phyloP scores from a whole-genome alignment of 371 early-diverging fungal genomes.

The Zopfochytrium polystomum region DNA sequence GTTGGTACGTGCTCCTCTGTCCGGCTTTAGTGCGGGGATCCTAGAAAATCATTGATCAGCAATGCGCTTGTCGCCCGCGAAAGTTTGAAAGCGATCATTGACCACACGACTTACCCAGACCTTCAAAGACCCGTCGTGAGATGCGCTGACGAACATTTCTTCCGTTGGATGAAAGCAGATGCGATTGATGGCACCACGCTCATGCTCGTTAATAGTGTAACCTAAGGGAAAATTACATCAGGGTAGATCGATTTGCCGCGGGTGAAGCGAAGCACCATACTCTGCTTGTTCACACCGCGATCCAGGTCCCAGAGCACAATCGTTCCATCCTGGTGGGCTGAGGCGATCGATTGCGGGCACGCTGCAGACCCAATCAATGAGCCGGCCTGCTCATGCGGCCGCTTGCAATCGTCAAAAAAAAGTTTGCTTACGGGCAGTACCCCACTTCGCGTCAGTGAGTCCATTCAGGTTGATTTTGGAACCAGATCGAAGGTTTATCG shows the following conservation, averaged over 20 bases:
- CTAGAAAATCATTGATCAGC: too few species aligned
- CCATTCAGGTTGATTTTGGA: conserved; percentile 58
- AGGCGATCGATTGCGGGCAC: conserved; percentile 62
- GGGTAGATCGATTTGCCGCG: not conserved
- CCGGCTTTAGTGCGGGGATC: conserved; percentile 65
- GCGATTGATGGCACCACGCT: conserved; percentile 75
- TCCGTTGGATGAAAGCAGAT: conserved; percentile 73
- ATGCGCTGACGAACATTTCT: conserved; percentile 71
- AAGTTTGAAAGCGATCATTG: not conserved
- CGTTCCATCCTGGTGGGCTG: conserved; percentile 74
- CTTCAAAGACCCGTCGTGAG: conserved; percentile 77
- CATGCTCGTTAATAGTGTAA: conserved; percentile 71
- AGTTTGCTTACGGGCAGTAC: conserved; percentile 51
- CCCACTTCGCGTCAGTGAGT: conserved; percentile 85
- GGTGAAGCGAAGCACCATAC: conserved; percentile 22
- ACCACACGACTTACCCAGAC: conserved; percentile 75
- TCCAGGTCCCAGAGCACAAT: conserved; percentile 72
- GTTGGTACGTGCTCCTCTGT: conserved; percentile 63
- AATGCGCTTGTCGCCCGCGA: not conserved
- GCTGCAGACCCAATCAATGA: conserved; percentile 18
- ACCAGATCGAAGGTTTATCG: conserved; percentile 68
- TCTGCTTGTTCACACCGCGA: conserved; percentile 49
- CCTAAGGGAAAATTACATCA: too few species aligned
- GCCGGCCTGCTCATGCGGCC: not conserved
- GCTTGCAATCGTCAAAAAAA: not conserved